Evolutionary conservation across 2,329 filamentous ascomycete genomes (phyloP), one percentile per base, ranked within the genome.

Genomic region (Beauveria sp.): DNA sequence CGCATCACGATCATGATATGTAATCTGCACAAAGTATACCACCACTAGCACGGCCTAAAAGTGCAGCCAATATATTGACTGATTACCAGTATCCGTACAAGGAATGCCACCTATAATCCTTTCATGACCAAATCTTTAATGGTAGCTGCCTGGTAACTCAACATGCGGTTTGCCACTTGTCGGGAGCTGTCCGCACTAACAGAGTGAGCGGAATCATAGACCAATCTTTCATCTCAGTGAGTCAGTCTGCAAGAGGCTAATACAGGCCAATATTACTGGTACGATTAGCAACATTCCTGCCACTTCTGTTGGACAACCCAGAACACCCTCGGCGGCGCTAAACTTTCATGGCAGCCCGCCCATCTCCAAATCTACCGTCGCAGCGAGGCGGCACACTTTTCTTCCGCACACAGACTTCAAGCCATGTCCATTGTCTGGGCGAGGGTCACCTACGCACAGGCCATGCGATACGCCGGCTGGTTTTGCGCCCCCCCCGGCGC

Each of bases 331-430:
- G 43, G 28, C 43, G 45, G 24, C 48, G 48, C 57, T 51, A 43
- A n/a, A 22, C 56, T 28, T 42, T 42, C 40, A 18, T 38, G 20
- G 12, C 34, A 34, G 40, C 14, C 42, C 24, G 31, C 28, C 22
- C 59, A 61, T 61, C 59, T 54, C 57, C 59, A 49, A 52, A 55
- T 61, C 59, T 61, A 61, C 51, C 31, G 59, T 55, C 49, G n/a
- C 51, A 50, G 51, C 50, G 43, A 55, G 59, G 59, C 59, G 59
- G 49, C 59, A 42, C 53, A 49, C 10, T 34, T 3, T 54, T 53
- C 20, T 26, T 14, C 16, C 49, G 26, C 57, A 52, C 57, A 52
- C 57, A 60, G 48, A 53, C 49, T 40, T 26, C 58, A 60, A 53
- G 56, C 34, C 56, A 53, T 48, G 40, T 34, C 31, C 42, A 60